phyloP scores from a whole-genome alignment of 2,329 filamentous ascomycete species.

The Lasiodiplodia gonubiensis region DNA sequence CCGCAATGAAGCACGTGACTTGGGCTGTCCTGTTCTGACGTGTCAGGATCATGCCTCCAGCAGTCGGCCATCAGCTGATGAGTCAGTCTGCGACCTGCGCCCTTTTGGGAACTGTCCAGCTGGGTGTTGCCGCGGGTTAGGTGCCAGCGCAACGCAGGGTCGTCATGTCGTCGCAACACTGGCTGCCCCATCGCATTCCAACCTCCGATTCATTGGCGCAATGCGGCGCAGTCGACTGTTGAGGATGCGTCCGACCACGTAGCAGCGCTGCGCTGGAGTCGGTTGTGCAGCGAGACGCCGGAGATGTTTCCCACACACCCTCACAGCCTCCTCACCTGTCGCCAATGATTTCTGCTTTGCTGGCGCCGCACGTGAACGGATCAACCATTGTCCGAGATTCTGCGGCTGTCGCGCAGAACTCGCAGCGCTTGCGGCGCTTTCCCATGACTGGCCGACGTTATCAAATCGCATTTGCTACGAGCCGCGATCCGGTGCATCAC shows the following conservation, averaged over 20 bases:
- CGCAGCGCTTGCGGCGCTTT: conserved; percentile 13
- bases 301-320: conserved; percentile 1
- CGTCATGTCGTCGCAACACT: conserved; percentile 10
- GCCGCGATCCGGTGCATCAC: conserved; percentile 9
- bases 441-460: background rate
- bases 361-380: conserved; percentile 13
- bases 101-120: background rate
- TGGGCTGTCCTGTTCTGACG: conserved; percentile 1
- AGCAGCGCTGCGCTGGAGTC: conserved; percentile 13
- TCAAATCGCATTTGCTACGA: conserved; percentile 1
- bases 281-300: background rate
- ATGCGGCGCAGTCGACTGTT: conserved; percentile 6
- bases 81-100: conserved; percentile 2
- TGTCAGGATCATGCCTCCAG: background rate
- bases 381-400: conserved; percentile 16
- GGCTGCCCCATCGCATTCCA: conserved; percentile 16
- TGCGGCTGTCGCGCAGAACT: background rate
- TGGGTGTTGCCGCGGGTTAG: background rate
- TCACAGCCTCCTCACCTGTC: background rate
- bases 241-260: conserved; percentile 18
- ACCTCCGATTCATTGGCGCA: conserved; percentile 9
- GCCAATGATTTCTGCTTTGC: background rate
- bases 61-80: background rate
- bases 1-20: background rate
- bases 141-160: conserved; percentile 19